Evolutionary conservation across 768 basidiomycete genomes (phyloP).

Genomic region (Xerocomus potaroensis): DNA sequence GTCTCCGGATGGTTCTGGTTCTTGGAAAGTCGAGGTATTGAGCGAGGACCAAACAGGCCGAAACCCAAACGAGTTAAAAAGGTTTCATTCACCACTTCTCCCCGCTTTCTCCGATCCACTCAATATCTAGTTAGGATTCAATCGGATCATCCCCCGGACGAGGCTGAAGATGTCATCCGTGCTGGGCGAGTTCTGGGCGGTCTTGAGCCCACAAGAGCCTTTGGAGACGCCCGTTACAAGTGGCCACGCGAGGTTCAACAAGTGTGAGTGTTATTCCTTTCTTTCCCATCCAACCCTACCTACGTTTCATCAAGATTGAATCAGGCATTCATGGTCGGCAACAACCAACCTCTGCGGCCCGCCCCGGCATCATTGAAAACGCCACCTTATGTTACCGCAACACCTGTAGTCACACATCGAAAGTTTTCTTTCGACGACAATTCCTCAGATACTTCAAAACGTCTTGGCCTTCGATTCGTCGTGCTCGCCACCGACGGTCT

Average conservation of each 20-base stretch:
- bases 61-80: conserved; percentile 76
- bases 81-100: conserved; percentile 45
- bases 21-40: conserved; percentile 91
- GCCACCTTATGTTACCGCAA: conserved; percentile 88
- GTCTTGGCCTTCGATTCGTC: conserved; percentile 54
- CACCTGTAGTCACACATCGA: conserved; percentile 77
- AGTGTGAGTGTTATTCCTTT: conserved; percentile 42
- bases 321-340: conserved; percentile 64
- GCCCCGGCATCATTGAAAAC: conserved; percentile 68
- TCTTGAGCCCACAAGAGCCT: conserved; percentile 81
- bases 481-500: conserved; percentile 88
- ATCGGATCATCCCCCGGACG: conserved; percentile 77
- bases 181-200: conserved; percentile 84
- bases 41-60: conserved; percentile 96
- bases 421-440: conserved; percentile 50
- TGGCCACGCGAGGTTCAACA: conserved; percentile 74
- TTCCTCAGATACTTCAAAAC: conserved; percentile 18
- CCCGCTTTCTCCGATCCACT: neutral
- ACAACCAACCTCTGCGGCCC: conserved; percentile 52
- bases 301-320: conserved; percentile 40
- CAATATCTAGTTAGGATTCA: conserved; percentile 49
- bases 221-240: conserved; percentile 89
- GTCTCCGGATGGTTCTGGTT: conserved; percentile 56
- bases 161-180: conserved; percentile 67
- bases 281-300: neutral